Percentiles rank a stretch among this genome's conserved stretches.
These are phyloP conservation scores for Coemansia sp. DNA, from an alignment of 192 early-diverging fungal species.

Conservation along the genomic window DNA sequence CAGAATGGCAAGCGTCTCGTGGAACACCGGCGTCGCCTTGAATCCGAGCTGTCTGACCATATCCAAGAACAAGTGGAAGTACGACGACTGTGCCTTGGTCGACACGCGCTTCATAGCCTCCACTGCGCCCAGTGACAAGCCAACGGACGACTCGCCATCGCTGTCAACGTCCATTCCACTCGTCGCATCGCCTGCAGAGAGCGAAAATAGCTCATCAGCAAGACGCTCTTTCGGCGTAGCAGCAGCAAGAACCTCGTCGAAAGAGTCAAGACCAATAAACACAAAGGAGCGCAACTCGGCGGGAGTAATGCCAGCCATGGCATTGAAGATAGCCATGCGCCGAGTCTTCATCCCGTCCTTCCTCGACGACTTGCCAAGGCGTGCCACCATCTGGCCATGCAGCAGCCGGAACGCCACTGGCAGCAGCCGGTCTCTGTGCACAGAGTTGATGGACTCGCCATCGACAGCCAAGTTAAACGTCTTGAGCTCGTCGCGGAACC, in stretches of 20 bases:
- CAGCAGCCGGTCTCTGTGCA: constrained; percentile 71
- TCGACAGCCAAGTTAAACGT: constrained; percentile 68
- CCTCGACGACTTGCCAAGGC: constrained; percentile 70
- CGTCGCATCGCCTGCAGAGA: constrained; percentile 15
- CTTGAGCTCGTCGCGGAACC: constrained; percentile 89
- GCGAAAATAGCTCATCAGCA: constrained; percentile 38
- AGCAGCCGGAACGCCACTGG: constrained; percentile 78
- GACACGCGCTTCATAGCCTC: constrained; percentile 28
- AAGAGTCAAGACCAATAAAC: constrained; percentile 80
- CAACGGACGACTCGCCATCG: neutral
- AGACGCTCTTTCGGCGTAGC: constrained; percentile 47
- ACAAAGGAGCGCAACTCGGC: constrained; percentile 72
- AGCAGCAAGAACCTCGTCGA: constrained; percentile 40
- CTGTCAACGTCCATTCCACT: constrained; percentile 26
- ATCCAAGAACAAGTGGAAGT: constrained; percentile 76
- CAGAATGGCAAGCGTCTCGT: constrained; percentile 69
- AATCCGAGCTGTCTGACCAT: constrained; percentile 78
- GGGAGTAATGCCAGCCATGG: constrained; percentile 64
- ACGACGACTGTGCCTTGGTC: constrained; percentile 70
- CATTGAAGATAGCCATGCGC: constrained; percentile 80
- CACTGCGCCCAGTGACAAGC: neutral
- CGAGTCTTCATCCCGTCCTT: constrained; percentile 70
- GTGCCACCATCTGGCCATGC: constrained; percentile 85
- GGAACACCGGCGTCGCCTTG: constrained; percentile 68
- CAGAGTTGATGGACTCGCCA: constrained; percentile 59